Percentiles rank a stretch among this genome's conserved stretches.
phyloP scores from a whole-genome alignment of 2,329 filamentous ascomycete genomes.

The Pleomassaria siparia region DNA sequence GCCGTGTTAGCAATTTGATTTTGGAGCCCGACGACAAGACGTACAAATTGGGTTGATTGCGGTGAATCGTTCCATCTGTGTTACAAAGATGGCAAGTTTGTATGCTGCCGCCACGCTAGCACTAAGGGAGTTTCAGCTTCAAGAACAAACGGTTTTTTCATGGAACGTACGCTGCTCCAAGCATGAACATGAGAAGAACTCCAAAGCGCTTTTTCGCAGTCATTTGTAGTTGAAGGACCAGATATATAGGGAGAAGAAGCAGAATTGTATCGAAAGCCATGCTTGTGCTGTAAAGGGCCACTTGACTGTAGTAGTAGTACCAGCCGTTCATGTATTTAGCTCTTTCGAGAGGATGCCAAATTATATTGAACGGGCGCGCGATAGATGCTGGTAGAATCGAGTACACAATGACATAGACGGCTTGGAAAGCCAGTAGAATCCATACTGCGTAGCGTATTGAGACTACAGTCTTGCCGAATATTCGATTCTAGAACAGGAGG shows the following conservation, averaged over 20 bases:
- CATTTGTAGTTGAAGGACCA: conserved; percentile 23
- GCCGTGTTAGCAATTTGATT: no score
- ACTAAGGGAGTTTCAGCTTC: not conserved
- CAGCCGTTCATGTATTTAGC: conserved; percentile 14
- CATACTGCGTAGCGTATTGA: conserved; percentile 5
- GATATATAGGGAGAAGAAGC: conserved; percentile 23
- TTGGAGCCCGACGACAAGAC: no score
- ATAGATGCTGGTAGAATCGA: conserved; percentile 24
- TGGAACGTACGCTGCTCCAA: no score
- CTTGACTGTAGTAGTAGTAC: conserved; percentile 20
- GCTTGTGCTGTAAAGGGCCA: conserved; percentile 24
- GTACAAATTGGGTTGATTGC: no score
- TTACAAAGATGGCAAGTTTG: no score
- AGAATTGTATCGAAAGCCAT: conserved; percentile 26
- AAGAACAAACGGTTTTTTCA: conserved; percentile 13
- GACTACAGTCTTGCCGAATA: conserved; percentile 16
- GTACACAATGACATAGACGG: conserved; percentile 21
- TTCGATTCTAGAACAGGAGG: conserved; percentile 24
- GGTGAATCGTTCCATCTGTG: no score
- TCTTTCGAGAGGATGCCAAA: conserved; percentile 21
- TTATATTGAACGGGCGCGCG: conserved; percentile 16
- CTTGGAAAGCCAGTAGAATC: conserved; percentile 17
- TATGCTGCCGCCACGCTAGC: no score
- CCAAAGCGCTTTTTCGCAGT: conserved; percentile 14
- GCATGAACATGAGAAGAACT: no score